Percentiles rank a stretch among this genome's conserved stretches.
Conservation (phyloP, 2,329 filamentous ascomycete genomes). For the Mycogone perniciosa region DNA sequence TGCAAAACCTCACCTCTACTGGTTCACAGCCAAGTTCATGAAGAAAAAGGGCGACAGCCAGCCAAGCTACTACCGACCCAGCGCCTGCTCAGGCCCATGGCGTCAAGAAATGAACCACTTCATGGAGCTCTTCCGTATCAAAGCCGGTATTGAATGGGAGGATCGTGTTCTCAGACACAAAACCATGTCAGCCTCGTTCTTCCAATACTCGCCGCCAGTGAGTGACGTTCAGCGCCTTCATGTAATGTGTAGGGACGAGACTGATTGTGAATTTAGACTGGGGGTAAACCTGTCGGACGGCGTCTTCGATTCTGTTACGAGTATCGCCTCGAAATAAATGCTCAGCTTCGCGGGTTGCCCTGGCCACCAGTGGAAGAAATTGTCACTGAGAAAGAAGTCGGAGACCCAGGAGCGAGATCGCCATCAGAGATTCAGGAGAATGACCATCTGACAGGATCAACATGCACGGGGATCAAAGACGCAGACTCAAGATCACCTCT, state of each 20-base stretch:
- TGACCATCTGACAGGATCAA: no score
- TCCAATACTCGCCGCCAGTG: slow-evolving; percentile 44
- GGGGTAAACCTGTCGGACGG: slow-evolving; percentile 33
- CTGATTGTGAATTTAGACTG: slow-evolving; percentile 19
- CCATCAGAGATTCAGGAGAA: not conserved
- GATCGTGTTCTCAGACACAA: slow-evolving; percentile 37
- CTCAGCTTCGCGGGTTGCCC: slow-evolving; percentile 22
- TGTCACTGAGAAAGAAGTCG: not conserved
- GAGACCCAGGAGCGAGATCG: not conserved
- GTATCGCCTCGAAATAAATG: slow-evolving; percentile 29
- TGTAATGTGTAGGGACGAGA: not conserved
- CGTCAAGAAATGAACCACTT: slow-evolving; percentile 44
- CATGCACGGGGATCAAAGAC: no score
- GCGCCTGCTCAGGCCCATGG: slow-evolving; percentile 33
- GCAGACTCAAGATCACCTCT: no score
- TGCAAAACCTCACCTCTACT: slow-evolving; percentile 53
- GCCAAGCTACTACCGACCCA: slow-evolving; percentile 33
- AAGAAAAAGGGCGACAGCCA: slow-evolving; percentile 33
- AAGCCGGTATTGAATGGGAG: slow-evolving; percentile 56
- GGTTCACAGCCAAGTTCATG: slow-evolving; percentile 48
- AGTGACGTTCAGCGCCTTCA: not conserved
- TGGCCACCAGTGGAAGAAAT: slow-evolving; percentile 18
- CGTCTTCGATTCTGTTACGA: slow-evolving; percentile 28
- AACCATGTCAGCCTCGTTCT: slow-evolving; percentile 26
- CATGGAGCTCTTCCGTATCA: slow-evolving; percentile 48